These are phyloP conservation scores for Saccharomycopsis phalli DNA, from an alignment of 1,139 yeast species.

Conservation along the genomic window DNA sequence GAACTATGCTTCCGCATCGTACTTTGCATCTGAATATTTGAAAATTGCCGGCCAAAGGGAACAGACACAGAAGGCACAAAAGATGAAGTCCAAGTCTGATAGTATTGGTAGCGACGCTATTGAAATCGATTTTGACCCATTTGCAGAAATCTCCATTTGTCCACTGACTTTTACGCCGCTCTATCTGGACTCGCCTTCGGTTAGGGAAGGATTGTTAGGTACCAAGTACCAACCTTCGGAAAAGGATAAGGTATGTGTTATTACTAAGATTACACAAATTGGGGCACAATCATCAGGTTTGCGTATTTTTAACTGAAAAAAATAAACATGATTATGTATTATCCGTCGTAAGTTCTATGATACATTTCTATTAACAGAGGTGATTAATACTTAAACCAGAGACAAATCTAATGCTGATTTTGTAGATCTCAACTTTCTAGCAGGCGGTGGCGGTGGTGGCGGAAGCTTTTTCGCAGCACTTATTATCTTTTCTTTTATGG, in stretches of 20 bases:
- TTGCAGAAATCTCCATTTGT: constrained; percentile 85
- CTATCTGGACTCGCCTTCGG: constrained; percentile 63
- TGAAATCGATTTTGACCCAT: constrained; percentile 87
- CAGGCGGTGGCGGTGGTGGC: constrained; percentile 17
- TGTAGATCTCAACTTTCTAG: constrained; percentile 1
- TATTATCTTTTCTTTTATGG: background rate
- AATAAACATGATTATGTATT: background rate
- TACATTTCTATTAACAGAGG: background rate
- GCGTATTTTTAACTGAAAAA: constrained; percentile 32
- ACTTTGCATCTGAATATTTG: constrained; percentile 80
- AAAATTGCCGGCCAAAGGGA: constrained; percentile 61
- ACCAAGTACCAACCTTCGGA: constrained; percentile 74
- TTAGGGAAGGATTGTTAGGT: constrained; percentile 80
- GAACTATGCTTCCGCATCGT: constrained; percentile 81
- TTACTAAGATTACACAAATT: constrained; percentile 68
- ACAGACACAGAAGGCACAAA: constrained; percentile 82
- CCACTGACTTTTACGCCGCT: constrained; percentile 84
- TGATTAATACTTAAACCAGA: background rate
- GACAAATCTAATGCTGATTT: constrained; percentile 4
- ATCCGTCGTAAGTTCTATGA: constrained; percentile 3
- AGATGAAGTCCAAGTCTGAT: constrained; percentile 74
- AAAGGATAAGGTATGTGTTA: constrained; percentile 70
- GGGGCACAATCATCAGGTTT: constrained; percentile 98
- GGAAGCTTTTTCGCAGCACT: constrained; percentile 4
- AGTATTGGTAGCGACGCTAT: constrained; percentile 75